Conservation (phyloP, 768 basidiomycete genomes). For the Rhodotorula taiwanensis region DNA sequence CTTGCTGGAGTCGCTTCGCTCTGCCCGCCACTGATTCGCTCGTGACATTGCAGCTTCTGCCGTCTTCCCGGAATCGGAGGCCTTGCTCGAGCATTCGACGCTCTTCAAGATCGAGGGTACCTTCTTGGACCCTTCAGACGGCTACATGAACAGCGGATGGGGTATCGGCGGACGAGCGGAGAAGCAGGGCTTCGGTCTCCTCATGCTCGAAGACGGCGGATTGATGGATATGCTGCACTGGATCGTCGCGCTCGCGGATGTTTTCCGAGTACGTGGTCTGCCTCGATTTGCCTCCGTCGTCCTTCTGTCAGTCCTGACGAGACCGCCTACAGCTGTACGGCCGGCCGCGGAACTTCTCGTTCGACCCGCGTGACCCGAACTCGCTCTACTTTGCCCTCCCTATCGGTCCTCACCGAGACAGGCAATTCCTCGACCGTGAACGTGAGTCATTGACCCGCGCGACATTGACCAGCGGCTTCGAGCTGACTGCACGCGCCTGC, state of each 20-base stretch:
- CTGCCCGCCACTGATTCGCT: no score
- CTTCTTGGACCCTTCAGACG: constrained; percentile 45
- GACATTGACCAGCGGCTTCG: no score
- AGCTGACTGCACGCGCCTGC: neutral
- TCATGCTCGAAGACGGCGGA: constrained; percentile 71
- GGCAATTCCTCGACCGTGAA: constrained; percentile 81
- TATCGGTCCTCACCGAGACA: constrained; percentile 72
- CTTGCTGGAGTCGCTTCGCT: no score
- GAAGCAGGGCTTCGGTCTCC: constrained; percentile 64
- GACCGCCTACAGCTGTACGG: constrained; percentile 79
- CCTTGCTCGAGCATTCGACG: constrained; percentile 78
- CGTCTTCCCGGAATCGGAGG: constrained; percentile 92
- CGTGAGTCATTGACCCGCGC: no score
- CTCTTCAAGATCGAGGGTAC: constrained; percentile 85
- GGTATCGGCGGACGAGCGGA: constrained; percentile 60
- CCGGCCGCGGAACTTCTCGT: constrained; percentile 72
- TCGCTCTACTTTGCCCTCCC: constrained; percentile 95
- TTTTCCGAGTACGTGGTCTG: constrained; percentile 40
- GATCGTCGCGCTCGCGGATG: constrained; percentile 39
- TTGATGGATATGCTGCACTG: constrained; percentile 36
- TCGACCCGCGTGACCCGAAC: constrained; percentile 73
- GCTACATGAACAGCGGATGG: constrained; percentile 13
- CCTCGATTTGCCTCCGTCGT: no score
- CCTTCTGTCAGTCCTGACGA: no score
- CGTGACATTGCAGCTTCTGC: constrained; percentile 49